Base-by-base conservation (phyloP, 2,329 filamentous ascomycete genomes). In the Penicillium glabrum region DNA sequence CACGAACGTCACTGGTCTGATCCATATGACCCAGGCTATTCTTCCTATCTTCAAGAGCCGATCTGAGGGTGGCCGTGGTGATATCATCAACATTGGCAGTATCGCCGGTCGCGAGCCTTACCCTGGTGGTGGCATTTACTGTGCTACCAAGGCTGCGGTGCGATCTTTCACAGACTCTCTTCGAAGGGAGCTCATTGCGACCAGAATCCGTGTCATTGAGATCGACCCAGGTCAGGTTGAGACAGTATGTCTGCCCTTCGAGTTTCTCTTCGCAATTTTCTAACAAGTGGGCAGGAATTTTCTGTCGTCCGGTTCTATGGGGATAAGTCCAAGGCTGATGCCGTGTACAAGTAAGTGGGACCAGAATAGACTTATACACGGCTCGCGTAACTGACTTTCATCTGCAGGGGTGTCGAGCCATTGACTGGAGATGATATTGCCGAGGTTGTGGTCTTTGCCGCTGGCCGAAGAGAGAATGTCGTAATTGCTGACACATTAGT, bases 1-100 rank as follows among this genome's bases (percentile, higher is more conserved):
- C 46, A 98, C 95, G 57, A 99, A 99, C 73, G 93, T 98, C 51
- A 95, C 89, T 2, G 95, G 95, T 27, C 82, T 99, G 33, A 95
- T 99, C 80, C 90, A 93, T 80, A 91, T 98, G 89, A 98, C 95
- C 0, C 95, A 99, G 80, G 90, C 90, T 46, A 82, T 97, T 58
- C 78, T 98, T 19, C 86, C 90, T 51, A 87, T 92, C 72, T 96
- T 93, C 82, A 89, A 91, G 75, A 81, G 84, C 66, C 70, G 77
- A 56, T 80, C 63, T 59, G 83, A 93, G 55, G 88, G 89, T 57
- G 93, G 92, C 56, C 80, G 84, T 44, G 93, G 93, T 67, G 95
- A 98, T 72, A 93, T 99, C 72, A 96, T 99, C 79, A 98, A 97
- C 72, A 87, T 97, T 69, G 93, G 93, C 60, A 92, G 88, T 64